Evolutionary conservation across 1,284 basidiomycete genomes (phyloP), one percentile per base, ranked within the genome.

Genomic region (Pulchroboletus neoregius): DNA sequence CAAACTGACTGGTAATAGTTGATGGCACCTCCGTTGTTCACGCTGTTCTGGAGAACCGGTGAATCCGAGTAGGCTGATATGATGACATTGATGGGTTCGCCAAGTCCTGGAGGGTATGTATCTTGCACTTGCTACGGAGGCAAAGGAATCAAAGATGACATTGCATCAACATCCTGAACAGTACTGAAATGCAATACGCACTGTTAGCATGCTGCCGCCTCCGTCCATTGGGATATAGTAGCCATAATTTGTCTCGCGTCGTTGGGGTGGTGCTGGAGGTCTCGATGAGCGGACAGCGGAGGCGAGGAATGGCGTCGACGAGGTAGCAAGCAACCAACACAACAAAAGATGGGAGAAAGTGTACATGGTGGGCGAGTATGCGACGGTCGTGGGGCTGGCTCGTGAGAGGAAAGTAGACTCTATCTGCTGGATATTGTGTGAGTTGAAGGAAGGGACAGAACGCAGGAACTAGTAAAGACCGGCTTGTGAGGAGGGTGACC

Each of bases 71-170:
- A 74, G 20, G 77, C 87, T n/a, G 88, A 86, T 26, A 97, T 70
- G 61, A 97, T 91, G 46, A 80, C 75, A 57, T 98, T 97, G 47
- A 97, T 69, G 3, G 94, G 94, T 69, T 97, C 94, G 33, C 91
- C 89, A 45, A 89, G 78, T 7, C 91, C 89, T 41, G 71, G 61
- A 12, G 91, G 87, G 58, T 73, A 83, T 15, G 91, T 86, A 28
- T 71, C 62, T 45, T 78, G 71, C 20, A 87, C 75, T 61, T 71
- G 61, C 80, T 83, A 53, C 2, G 35, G 32, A 26, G 30, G 31
- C 1, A 26, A n/a, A 41, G 30, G 9, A 26, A 26, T 26, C 2
- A 23, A 18, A 11, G 20, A 31, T 50, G 37, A 42, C 45, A 28
- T 38, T 12, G 32, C 16, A 35, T 32, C 34, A 43, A 12, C 16